phyloP scores from a whole-genome alignment of 2,329 filamentous ascomycete species.

The Colletotrichum sublineola region DNA sequence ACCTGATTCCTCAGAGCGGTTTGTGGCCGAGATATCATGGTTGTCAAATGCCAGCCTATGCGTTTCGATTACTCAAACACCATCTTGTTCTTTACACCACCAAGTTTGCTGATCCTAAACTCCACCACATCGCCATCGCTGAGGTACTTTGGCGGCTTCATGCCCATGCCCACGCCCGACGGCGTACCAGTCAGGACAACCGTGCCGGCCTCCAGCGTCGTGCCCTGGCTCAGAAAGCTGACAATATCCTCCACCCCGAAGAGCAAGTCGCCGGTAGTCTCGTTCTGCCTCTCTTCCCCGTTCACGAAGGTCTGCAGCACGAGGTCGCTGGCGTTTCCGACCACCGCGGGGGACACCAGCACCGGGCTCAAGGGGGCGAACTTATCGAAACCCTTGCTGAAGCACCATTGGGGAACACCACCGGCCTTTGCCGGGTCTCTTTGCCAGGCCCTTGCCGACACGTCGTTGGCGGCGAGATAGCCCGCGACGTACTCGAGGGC shows the following conservation, averaged over 20 bases:
- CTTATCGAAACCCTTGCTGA: constrained; percentile 68
- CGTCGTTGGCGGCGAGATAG: constrained; percentile 61
- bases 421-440: constrained; percentile 61
- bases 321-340: constrained; percentile 49
- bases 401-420: constrained; percentile 64
- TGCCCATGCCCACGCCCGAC: constrained; percentile 62
- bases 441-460: constrained; percentile 67
- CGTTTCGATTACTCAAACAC: constrained; percentile 47
- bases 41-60: background rate
- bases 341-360: constrained; percentile 49
- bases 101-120: constrained; percentile 56
- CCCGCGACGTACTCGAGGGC: constrained; percentile 64
- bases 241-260: constrained; percentile 63
- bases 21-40: background rate
- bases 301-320: constrained; percentile 60
- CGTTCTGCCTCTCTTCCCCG: constrained; percentile 63
- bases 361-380: constrained; percentile 68
- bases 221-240: constrained; percentile 60
- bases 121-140: constrained; percentile 59
- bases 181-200: constrained; percentile 64
- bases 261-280: constrained; percentile 62
- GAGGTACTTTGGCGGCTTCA: constrained; percentile 58
- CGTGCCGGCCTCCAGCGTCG: constrained; percentile 65
- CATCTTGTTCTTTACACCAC: constrained; percentile 55
- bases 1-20: background rate